Percentiles rank a stretch among this genome's conserved stretches.
These are phyloP conservation scores for Carex parvula DNA, from an alignment of 176 grass and related monocot genomes.

Conservation along the genomic window DNA sequence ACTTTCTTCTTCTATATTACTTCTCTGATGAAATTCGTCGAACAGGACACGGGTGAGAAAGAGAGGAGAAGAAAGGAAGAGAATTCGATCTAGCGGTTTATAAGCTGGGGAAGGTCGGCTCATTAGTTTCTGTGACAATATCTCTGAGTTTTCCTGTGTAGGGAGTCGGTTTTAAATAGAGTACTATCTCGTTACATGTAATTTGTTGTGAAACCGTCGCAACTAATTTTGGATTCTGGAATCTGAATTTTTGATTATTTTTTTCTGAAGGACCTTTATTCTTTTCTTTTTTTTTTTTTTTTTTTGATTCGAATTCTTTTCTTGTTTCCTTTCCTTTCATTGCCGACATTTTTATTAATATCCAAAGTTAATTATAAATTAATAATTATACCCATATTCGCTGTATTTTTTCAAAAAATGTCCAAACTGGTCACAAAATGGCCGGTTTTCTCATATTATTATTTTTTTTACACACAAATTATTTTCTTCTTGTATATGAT, in stretches of 20 bases:
- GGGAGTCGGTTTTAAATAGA: neutral
- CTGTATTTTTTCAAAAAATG: no score
- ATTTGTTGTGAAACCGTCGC: neutral
- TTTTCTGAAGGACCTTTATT: neutral
- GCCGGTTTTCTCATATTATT: no score
- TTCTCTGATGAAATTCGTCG: neutral
- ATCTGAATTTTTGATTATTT: conserved; percentile 3
- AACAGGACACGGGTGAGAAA: neutral
- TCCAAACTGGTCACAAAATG: no score
- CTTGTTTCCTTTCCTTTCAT: no score
- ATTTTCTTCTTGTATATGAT: no score
- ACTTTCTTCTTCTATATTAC: neutral
- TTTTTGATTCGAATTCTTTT: no score
- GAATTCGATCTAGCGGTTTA: neutral
- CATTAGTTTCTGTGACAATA: neutral
- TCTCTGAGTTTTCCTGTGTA: neutral
- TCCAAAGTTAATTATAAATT: no score
- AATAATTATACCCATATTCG: no score
- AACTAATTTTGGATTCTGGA: neutral
- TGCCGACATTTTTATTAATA: no score
- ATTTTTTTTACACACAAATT: no score
- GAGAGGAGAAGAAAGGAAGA: neutral
- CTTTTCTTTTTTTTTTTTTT: neutral
- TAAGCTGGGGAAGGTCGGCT: neutral
- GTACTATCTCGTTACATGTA: neutral